Base-by-base conservation (phyloP, 495 filamentous ascomycete species). In the Hypoxylon lienhwacheense region DNA sequence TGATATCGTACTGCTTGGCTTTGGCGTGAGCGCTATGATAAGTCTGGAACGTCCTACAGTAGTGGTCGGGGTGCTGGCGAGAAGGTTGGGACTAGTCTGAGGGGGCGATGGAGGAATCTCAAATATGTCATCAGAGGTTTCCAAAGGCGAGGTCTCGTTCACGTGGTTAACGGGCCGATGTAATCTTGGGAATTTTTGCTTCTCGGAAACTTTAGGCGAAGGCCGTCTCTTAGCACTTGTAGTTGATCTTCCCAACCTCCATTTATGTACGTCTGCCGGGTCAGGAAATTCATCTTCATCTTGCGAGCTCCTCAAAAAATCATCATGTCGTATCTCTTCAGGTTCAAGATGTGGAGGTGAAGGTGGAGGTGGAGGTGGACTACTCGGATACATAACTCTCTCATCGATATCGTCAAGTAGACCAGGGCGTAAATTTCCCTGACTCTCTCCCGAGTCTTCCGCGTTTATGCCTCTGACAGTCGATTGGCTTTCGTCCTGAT, bases 401-500 rank as follows among this genome's bases (percentile, higher is more conserved):
- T 72, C 64, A 24, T 73, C 66, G 17, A 33, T 20, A 22, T 56
- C 49, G 4, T 53, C 47, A 8, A 50, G 48, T 26, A 64, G 28
- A 7, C 46, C 56, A 14, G 51, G 53, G 2, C 56, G 61, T 4
- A 64, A 56, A 5, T 63, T 53, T 10, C 43, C 55, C 2, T 56
- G 64, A 29, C 60, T 72, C 19, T 70, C 66, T 11, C 66, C 70
- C 2, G 41, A 60, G 19, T 62, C 46, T 5, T 63, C 66, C 15
- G 41, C 49, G 2, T 21, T 43, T 7, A 52, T 12, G 3, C 35
- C 60, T 26, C 46, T 58, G 20, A 24, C 59, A 3, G 62, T 66
- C 21, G 66, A 67, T 46, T 74, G 73, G 34, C 70, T 80, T 41
- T 83, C 80, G 31, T 79, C 81, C 39, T 70, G 55, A 19, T 70